Base-by-base conservation (phyloP, 164 flowering plant genomes). In the Berberis thunbergii region DNA sequence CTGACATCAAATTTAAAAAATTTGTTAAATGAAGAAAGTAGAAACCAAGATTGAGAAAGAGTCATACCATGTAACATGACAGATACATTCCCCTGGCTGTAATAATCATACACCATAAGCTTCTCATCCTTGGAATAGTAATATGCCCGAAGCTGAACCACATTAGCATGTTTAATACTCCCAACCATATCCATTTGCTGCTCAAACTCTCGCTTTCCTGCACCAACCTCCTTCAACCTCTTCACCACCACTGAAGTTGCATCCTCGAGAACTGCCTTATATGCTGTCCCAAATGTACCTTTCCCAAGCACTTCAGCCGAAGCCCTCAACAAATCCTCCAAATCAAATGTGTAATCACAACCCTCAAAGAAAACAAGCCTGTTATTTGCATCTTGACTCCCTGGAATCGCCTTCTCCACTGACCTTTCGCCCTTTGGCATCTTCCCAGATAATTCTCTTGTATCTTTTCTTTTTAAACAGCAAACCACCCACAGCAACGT, bases 71-170 rank as follows among this genome's bases (percentile, higher is more conserved):
- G 97, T 43, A 90, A 58, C 42, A 84, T 83, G 11, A 92, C 82
- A 71, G 95, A 86, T 41, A 90, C 77, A 79, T 89, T 90, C 60
- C 97, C 97, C 75, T 40, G 45, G 77, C 81, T 4, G 88, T 68
- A 79, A 88, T 86, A 87, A 65, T 90, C 95, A 75, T 83, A 84
- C 4, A 90, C 92, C 70, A 90, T 88, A 45, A 90, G 92, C 80
- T 90, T 90, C 79, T 90, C 97, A 64, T 90, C 97, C 64, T 81
- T 78, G 66, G 85, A 85, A 56, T 74, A 90, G 73, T 87, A 86
- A 66, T 83, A 90, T 58, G 95, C 97, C 49, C 86, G 77, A 2
- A 90, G 79, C 54, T 89, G 88, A 39, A 88, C 92, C 74, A 90
- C 76, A 75, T 83, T 86, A 63, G 74, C 74, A 75, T 90, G 87